Evolutionary conservation across 352 stramenopile species (phyloP), one percentile per base, ranked within the genome.

Genomic region (Saprolegnia diclina): DNA sequence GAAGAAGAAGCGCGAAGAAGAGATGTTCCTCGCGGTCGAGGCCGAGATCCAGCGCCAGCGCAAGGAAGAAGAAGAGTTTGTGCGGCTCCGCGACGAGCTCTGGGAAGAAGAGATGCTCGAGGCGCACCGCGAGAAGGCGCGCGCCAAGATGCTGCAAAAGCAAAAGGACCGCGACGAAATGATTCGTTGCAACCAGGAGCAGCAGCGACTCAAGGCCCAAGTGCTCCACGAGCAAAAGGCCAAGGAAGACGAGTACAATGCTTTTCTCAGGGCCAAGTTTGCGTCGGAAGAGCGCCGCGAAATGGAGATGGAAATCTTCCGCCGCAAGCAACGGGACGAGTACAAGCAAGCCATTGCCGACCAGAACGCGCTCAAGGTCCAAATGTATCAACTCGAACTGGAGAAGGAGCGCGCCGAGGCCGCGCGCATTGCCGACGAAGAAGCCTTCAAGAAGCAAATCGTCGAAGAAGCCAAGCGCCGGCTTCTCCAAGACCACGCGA

Each of bases 71-170:
- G 78, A 96, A 67, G 90, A 97, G 71, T 90, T 95, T 74, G 82
- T 94, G 68, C 76, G 71, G 21, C 76, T 97, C 24, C 88, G 90
- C 35, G 87, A 96, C 73, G 81, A 97, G 64, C 76, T 97, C n/a
- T 98, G 90, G 90, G 89, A 96, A 64, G 89, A 97, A 71, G 91
- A 97, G 66, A 72, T 95, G 44, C 77, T 87, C 35, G 72, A 83
- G 68, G 32, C 56, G 48, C 55, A 64, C 24, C 56, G 50, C 0
- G 77, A 88, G 65, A 88, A 88, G 74, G 90, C 89, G 40, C 69
- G 68, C 26, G 79, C 81, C 29, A 80, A 93, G 64, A 88, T 96
- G 73, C 77, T 87, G 56, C 78, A 87, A 44, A 85, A 91, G 64
- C 67, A 85, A 1, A 89, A 93, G 71, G 81, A 86, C 63, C 87